These are phyloP conservation scores for Silene conica DNA, from an alignment of 148 eudicot species.

Conservation along the genomic window DNA sequence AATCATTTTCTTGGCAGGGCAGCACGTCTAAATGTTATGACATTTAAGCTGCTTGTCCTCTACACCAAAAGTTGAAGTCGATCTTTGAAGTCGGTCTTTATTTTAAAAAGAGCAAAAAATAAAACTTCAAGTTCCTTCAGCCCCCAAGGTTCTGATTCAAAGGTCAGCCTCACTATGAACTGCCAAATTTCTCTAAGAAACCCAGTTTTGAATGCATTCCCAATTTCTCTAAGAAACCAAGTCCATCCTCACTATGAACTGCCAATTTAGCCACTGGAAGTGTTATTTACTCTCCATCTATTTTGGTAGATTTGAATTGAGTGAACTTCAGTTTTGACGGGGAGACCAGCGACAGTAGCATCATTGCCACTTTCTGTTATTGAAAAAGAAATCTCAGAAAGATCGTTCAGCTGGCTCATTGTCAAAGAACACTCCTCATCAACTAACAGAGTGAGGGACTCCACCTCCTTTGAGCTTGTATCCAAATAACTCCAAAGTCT, in stretches of 20 bases:
- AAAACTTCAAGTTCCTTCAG: not conserved
- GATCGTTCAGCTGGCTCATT: not conserved
- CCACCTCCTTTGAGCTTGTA: not conserved
- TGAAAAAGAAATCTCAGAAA: not conserved
- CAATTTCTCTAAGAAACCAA: not conserved
- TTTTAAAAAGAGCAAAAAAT: not conserved
- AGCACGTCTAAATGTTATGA: not conserved
- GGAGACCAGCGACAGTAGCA: not conserved
- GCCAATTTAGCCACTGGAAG: not conserved
- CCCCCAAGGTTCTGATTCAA: constrained; percentile 2
- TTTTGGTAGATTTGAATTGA: not conserved
- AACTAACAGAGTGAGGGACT: not conserved
- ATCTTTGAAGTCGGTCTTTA: not conserved
- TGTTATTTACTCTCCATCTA: constrained; percentile 7
- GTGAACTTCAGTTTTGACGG: not conserved
- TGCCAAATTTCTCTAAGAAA: too few species aligned
- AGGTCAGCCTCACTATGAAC: not conserved
- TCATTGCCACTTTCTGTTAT: not conserved
- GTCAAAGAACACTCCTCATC: not conserved
- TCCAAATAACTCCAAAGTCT: not conserved
- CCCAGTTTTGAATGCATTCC: not conserved
- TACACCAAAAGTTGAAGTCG: not conserved
- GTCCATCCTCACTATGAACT: constrained; percentile 1
- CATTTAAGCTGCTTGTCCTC: not conserved
- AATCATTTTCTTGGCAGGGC: not conserved